Conservation (phyloP, 139 green algal genomes). For the Coelastrella sp. region DNA sequence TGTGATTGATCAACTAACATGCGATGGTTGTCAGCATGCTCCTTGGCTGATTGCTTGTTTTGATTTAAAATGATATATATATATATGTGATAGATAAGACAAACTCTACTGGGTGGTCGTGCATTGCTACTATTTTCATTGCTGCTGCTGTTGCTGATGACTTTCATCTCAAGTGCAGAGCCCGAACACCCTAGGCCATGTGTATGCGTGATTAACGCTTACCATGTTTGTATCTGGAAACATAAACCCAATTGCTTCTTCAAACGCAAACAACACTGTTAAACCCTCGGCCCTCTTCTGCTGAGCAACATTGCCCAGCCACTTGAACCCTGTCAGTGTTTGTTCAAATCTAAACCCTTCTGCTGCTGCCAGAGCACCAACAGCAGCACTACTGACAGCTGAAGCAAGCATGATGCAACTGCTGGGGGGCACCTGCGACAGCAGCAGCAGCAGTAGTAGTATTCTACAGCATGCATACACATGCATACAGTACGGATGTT, state of each 20-base stretch:
- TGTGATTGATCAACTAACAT: too few relatives aligned
- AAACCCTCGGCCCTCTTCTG: slow-evolving; percentile 65
- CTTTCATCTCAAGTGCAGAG: too few relatives aligned
- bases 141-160: neutral
- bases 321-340: slow-evolving; percentile 89
- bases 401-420: slow-evolving; percentile 73
- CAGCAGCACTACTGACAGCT: slow-evolving; percentile 71
- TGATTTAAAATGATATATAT: neutral
- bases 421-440: slow-evolving; percentile 42
- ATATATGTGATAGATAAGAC: too few relatives aligned
- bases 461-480: slow-evolving; percentile 5
- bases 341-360: slow-evolving; percentile 68
- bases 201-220: too few relatives aligned
- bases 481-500: too few relatives aligned
- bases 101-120: neutral
- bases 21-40: too few relatives aligned
- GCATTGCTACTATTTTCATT: neutral
- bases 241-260: slow-evolving; percentile 88
- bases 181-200: too few relatives aligned
- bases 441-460: slow-evolving; percentile 3
- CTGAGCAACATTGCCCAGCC: slow-evolving; percentile 78
- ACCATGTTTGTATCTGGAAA: slow-evolving; percentile 41
- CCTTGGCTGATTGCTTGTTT: too few relatives aligned
- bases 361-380: slow-evolving; percentile 65
- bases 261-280: slow-evolving; percentile 80